phyloP scores from a whole-genome alignment of 2,329 filamentous ascomycete species.

The Orbilia quercus region DNA sequence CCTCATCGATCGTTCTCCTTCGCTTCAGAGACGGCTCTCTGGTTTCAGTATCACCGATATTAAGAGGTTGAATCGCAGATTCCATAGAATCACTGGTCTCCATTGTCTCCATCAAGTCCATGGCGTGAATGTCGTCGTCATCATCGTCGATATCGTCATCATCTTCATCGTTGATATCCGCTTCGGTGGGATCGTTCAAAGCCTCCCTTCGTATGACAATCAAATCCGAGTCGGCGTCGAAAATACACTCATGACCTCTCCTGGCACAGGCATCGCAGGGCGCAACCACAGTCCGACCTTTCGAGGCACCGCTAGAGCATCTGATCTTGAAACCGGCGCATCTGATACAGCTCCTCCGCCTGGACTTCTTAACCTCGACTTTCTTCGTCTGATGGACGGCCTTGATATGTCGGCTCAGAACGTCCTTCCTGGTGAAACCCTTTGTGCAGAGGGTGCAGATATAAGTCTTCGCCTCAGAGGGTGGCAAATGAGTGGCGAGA shows the following conservation, averaged over 20 bases:
- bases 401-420: constrained; percentile 59
- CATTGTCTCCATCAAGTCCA: constrained; percentile 51
- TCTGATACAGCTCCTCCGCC: constrained; percentile 59
- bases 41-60: constrained; percentile 36
- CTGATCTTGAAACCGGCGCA: constrained; percentile 60
- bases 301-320: constrained; percentile 59
- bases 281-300: constrained; percentile 59
- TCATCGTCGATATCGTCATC: constrained; percentile 56
- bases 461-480: constrained; percentile 59
- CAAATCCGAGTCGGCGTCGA: constrained; percentile 58
- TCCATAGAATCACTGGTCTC: constrained; percentile 47
- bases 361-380: constrained; percentile 59
- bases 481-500: constrained; percentile 59
- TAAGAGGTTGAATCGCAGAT: constrained; percentile 22
- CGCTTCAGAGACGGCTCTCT: constrained; percentile 48
- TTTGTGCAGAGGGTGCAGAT: constrained; percentile 59
- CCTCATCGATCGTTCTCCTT: constrained; percentile 49
- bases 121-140: constrained; percentile 55
- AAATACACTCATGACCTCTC: constrained; percentile 59
- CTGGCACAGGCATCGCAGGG: constrained; percentile 60
- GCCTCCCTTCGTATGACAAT: constrained; percentile 50
- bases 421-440: constrained; percentile 60
- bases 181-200: constrained; percentile 47
- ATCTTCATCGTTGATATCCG: constrained; percentile 54
- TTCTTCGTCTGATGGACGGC: constrained; percentile 60